These are phyloP conservation scores for Triticum monococcum DNA, from an alignment of 176 grass and related monocot species.

Conservation along the genomic window DNA sequence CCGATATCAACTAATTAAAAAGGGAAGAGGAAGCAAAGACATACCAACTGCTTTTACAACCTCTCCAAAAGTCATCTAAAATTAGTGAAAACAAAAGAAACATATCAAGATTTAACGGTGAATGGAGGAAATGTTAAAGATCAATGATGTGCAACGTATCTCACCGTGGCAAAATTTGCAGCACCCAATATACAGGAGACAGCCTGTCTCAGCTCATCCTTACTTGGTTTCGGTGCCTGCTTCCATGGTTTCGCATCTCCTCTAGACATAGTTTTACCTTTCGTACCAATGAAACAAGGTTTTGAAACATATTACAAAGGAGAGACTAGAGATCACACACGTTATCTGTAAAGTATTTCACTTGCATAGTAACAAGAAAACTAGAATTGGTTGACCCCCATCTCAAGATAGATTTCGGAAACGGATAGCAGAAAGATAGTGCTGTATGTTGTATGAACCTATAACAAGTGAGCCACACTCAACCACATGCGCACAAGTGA, in stretches of 20 bases:
- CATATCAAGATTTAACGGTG: not conserved
- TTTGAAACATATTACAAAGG: conserved; percentile 6
- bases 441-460: not conserved
- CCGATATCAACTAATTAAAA: conserved; percentile 3
- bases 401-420: not conserved
- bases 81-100: conserved; percentile 17
- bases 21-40: conserved; percentile 13
- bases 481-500: conserved; percentile 6
- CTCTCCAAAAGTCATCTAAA: conserved; percentile 66
- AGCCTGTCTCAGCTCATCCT: conserved; percentile 54
- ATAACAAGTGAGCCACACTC: not conserved
- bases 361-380: not conserved
- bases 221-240: conserved; percentile 34
- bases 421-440: not conserved
- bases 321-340: not conserved
- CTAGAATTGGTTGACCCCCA: not conserved
- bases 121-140: not conserved
- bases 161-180: conserved; percentile 47
- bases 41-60: conserved; percentile 57
- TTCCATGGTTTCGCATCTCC: conserved; percentile 31
- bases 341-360: not conserved
- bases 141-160: not conserved
- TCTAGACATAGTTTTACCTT: conserved; percentile 38
- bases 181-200: conserved; percentile 47
- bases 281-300: conserved; percentile 11